Conservation (phyloP, 768 basidiomycete genomes). For the Plicaturopsis crispa region DNA sequence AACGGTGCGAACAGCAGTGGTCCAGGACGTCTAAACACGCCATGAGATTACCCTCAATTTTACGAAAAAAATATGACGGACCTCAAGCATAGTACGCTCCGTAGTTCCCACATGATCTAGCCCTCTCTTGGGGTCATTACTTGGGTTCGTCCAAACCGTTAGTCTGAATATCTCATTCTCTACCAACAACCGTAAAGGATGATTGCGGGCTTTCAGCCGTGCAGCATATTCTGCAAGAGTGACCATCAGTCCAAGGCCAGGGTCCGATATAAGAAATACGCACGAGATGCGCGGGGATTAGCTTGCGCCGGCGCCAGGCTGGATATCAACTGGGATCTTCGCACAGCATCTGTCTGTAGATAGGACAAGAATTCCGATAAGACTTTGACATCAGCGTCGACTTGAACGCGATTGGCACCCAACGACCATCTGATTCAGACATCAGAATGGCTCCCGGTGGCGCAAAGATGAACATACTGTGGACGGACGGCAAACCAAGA, state of each 20-base stretch:
- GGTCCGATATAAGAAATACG: slow-evolving; percentile 13
- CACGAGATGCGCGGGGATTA: slow-evolving; percentile 17
- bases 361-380: slow-evolving; percentile 78
- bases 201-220: slow-evolving; percentile 59
- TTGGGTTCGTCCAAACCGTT: slow-evolving; percentile 86
- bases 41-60: background rate
- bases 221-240: slow-evolving; percentile 41
- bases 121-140: slow-evolving; percentile 66
- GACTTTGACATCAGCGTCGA: slow-evolving; percentile 83
- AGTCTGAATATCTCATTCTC: slow-evolving; percentile 88
- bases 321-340: slow-evolving; percentile 49
- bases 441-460: background rate
- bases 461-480: slow-evolving; percentile 42
- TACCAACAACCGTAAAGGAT: slow-evolving; percentile 74
- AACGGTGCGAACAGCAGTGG: slow-evolving; percentile 54
- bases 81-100: slow-evolving; percentile 58
- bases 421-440: slow-evolving; percentile 73
- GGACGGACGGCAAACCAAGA: slow-evolving; percentile 93
- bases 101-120: slow-evolving; percentile 46
- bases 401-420: slow-evolving; percentile 88
- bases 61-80: slow-evolving; percentile 21
- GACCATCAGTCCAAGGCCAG: no score
- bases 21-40: slow-evolving; percentile 50
- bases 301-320: slow-evolving; percentile 51
- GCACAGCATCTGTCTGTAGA: slow-evolving; percentile 65